Evolutionary conservation across 2,329 filamentous ascomycete species (phyloP).

Genomic region (Fusarium sp.): DNA sequence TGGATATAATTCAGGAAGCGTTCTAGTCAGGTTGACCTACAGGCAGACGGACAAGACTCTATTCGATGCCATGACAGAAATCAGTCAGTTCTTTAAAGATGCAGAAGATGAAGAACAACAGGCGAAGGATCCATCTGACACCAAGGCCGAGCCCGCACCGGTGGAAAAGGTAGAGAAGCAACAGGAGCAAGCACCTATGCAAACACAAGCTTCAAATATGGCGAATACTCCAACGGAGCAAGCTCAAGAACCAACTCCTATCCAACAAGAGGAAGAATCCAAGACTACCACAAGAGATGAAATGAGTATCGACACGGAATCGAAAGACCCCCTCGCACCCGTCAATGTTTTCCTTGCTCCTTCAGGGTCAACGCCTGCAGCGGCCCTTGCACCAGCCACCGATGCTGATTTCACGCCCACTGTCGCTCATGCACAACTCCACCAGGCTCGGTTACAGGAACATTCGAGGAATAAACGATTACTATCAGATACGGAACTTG

Average conservation of each 20-base stretch:
- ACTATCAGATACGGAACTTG: conserved; percentile 82
- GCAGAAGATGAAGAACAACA: conserved; percentile 47
- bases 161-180: conserved; percentile 20
- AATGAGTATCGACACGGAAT: conserved; percentile 38
- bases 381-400: conserved; percentile 71
- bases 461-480: conserved; percentile 77
- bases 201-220: conserved; percentile 38
- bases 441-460: conserved; percentile 72
- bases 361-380: conserved; percentile 75
- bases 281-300: conserved; percentile 6
- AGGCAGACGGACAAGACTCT: conserved; percentile 78
- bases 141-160: conserved; percentile 14
- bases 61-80: conserved; percentile 85
- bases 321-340: conserved; percentile 55
- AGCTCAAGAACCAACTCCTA: background rate
- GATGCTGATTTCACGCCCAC: conserved; percentile 81
- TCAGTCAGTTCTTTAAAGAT: conserved; percentile 76
- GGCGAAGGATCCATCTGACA: conserved; percentile 6
- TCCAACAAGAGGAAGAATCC: conserved; percentile 12
- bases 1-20: conserved; percentile 85
- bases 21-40: conserved; percentile 81
- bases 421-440: conserved; percentile 77
- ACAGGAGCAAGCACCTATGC: conserved; percentile 13
- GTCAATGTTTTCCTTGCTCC: conserved; percentile 83
- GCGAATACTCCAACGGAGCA: conserved; percentile 26